Evolutionary conservation across 768 basidiomycete species (phyloP).

Genomic region (Cyathus striatus): DNA sequence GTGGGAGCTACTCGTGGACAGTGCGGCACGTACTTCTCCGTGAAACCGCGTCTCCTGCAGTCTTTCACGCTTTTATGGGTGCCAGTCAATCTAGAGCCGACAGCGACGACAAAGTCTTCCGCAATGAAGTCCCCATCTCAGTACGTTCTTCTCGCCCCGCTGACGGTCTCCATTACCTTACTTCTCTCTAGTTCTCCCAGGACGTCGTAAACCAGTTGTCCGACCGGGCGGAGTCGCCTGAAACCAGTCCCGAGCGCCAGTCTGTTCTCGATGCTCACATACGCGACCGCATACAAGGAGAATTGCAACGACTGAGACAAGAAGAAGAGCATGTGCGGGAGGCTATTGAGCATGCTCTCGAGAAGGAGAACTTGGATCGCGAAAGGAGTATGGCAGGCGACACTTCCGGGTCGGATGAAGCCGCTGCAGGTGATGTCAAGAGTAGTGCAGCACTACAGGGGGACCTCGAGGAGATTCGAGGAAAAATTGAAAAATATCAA

Average conservation of each 20-base stretch:
- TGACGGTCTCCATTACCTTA: conserved; percentile 1
- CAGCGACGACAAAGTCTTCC: conserved; percentile 52
- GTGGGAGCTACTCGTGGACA: no score
- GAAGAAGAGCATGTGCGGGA: conserved; percentile 67
- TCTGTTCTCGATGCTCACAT: conserved; percentile 69
- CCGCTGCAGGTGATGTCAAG: conserved; percentile 37
- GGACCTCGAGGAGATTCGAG: conserved; percentile 71
- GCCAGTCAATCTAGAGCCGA: conserved; percentile 61
- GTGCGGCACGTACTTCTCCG: background rate
- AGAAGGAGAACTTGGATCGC: conserved; percentile 83
- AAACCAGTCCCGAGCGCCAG: conserved; percentile 65
- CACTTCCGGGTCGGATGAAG: conserved; percentile 28
- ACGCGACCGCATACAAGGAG: conserved; percentile 63
- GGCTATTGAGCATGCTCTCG: conserved; percentile 74
- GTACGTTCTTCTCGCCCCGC: conserved; percentile 23
- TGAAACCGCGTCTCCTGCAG: no score
- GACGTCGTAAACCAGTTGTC: conserved; percentile 78
- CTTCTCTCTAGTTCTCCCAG: conserved; percentile 61
- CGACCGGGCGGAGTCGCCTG: conserved; percentile 54
- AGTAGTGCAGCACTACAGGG: conserved; percentile 61
- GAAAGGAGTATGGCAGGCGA: conserved; percentile 54
- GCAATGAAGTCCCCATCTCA: conserved; percentile 48
- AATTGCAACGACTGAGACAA: conserved; percentile 57
- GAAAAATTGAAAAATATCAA: conserved; percentile 70
- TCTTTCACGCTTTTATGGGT: conserved; percentile 42